phyloP scores from a whole-genome alignment of 805 yeast species.

The Myxozyma nipponensis region DNA sequence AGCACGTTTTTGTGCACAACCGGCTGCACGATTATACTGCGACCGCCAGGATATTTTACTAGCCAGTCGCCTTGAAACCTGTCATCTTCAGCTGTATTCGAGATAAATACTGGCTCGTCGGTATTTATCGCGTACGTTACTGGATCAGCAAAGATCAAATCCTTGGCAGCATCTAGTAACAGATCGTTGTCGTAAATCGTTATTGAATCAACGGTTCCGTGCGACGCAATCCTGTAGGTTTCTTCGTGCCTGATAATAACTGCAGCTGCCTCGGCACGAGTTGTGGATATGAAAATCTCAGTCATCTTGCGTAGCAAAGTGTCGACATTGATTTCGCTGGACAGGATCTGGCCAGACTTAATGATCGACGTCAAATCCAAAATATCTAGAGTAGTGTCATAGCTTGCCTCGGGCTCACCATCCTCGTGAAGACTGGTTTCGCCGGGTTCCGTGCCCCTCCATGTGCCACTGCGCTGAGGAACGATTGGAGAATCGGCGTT shows the following conservation, averaged over 20 bases:
- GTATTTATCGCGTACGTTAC: conserved; percentile 21
- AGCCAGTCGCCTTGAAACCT: conserved; percentile 23
- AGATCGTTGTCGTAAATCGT: conserved; percentile 10
- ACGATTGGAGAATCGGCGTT: background rate
- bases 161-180: conserved; percentile 9
- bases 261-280: conserved; percentile 26
- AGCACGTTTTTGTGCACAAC: conserved; percentile 22
- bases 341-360: conserved; percentile 26
- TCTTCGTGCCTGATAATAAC: conserved; percentile 23
- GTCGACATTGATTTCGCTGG: conserved; percentile 29
- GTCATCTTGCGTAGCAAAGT: conserved; percentile 25
- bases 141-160: conserved; percentile 9
- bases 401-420: background rate
- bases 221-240: conserved; percentile 22
- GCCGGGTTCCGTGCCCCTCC: background rate
- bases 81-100: conserved; percentile 20
- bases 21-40: conserved; percentile 27
- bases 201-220: conserved; percentile 18
- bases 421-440: background rate
- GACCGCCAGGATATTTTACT: conserved; percentile 16
- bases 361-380: conserved; percentile 29
- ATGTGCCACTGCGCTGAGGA: background rate
- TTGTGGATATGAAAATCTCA: conserved; percentile 27
- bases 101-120: conserved; percentile 19
- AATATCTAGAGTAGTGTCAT: conserved; percentile 22